Base-by-base conservation (phyloP, 2,329 filamentous ascomycete species). In the Phialophora chinensis region DNA sequence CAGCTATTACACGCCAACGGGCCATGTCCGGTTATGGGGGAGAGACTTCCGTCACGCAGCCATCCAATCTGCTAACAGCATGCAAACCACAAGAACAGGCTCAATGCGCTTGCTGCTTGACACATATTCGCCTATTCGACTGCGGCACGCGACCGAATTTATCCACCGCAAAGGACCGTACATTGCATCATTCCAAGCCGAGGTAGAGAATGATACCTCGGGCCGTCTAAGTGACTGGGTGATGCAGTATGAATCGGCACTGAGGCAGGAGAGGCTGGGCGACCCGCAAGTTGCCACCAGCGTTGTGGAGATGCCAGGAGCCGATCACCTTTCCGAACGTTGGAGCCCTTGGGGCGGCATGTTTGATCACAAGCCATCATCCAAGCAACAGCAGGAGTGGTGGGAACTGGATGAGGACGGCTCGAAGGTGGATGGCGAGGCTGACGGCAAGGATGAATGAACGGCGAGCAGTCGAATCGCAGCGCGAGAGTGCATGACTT, bases 1-100 rank as follows among this genome's bases (percentile, higher is more conserved):
- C 10, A 57, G 62, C 31, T 83, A 83, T 67, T 72, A 68, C 35
- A 79, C 76, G 0, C 67, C 72, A 1, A 76, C 74, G 0, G 83
- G 83, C 0, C 62, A 73, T n/a, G 75, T 86, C 10, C 50, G 55
- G 11, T 20, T 71, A 5, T 49, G 38, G 25, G 59, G 58, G 10
- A 55, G 61, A 53, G 63, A 68, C 42, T 61, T 59, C 25, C 63
- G 68, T 27, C 33, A 60, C 23, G 47, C 53, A 17, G 68, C 68
- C 17, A 63, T 70, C 11, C 20, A 53, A 6, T 63, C 60, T 8
- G 60, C 62, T 7, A 70, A 68, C 38, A 58, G 59, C 10, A 44
- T 50, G 17, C 68, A 70, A 38, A 66, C 59, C 35, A 70, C 66
- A 23, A 60, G 44, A 12, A 44, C 63, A 10, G 65, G 62, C 14